Conservation (phyloP, 1,284 basidiomycete species). For the Bjerkandera adusta region DNA sequence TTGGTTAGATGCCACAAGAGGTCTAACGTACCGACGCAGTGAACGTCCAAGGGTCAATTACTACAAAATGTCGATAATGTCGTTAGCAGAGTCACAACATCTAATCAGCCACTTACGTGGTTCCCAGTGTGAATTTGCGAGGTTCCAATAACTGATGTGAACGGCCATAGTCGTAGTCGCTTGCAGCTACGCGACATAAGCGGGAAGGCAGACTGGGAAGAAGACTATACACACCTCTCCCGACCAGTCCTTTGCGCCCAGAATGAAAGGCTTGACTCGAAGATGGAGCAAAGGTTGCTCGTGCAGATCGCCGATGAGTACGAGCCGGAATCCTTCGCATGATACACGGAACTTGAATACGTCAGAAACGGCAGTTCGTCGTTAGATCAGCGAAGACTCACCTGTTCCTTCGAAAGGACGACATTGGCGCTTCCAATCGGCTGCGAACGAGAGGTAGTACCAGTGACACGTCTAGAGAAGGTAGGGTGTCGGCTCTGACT, state of each 20-base stretch:
- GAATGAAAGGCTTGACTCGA: constrained; percentile 82
- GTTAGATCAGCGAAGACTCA: constrained; percentile 24
- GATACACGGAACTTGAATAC: constrained; percentile 68
- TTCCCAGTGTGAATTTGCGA: constrained; percentile 98
- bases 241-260: constrained; percentile 92
- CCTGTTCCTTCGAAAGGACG: constrained; percentile 80
- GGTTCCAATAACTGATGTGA: constrained; percentile 94
- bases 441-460: constrained; percentile 42
- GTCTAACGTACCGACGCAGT: constrained; percentile 58
- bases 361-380: neutral
- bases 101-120: constrained; percentile 55
- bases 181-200: constrained; percentile 55
- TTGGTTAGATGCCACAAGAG: neutral
- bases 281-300: constrained; percentile 95
- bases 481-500: constrained; percentile 3
- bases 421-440: constrained; percentile 57
- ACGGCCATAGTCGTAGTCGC: constrained; percentile 79
- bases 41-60: constrained; percentile 97
- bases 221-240: constrained; percentile 59
- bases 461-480: constrained; percentile 11
- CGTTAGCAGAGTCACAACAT: neutral
- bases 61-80: constrained; percentile 35
- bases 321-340: constrained; percentile 89
- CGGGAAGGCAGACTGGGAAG: constrained; percentile 8
- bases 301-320: constrained; percentile 94